Percentiles rank a stretch among this genome's conserved stretches.
Conservation (phyloP, 371 early-diverging fungal genomes). For the Mortierella polycephala region DNA sequence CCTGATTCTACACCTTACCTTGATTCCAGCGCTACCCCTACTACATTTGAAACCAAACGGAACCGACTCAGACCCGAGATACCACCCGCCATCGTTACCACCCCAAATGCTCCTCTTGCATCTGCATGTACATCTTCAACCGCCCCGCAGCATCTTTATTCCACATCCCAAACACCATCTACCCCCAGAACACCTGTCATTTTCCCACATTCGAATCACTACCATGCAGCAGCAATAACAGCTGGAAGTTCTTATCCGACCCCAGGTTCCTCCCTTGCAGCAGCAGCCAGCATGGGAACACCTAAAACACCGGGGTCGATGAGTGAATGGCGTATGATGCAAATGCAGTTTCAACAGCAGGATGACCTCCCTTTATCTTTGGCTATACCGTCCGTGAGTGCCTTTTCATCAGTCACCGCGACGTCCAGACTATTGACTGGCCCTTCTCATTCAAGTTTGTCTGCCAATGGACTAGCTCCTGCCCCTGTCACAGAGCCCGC, state of each 20-base stretch:
- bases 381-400: slow-evolving; percentile 10
- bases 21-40: slow-evolving; percentile 2
- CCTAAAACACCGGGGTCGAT: slow-evolving; percentile 31
- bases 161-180: slow-evolving; percentile 17
- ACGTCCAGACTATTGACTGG: not conserved
- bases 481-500: slow-evolving; percentile 2
- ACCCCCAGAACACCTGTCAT: slow-evolving; percentile 14
- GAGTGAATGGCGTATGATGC: slow-evolving; percentile 52
- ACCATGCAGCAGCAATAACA: not conserved
- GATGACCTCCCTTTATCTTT: slow-evolving; percentile 32
- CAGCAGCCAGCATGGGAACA: slow-evolving; percentile 9
- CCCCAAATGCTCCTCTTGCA: slow-evolving; percentile 7
- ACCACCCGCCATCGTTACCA: slow-evolving; percentile 34
- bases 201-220: not conserved
- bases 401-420: slow-evolving; percentile 3
- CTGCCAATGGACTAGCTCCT: not conserved
- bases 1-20: not conserved
- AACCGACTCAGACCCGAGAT: slow-evolving; percentile 18
- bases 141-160: not conserved
- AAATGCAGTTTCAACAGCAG: slow-evolving; percentile 40
- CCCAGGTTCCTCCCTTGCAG: slow-evolving; percentile 9
- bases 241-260: slow-evolving; percentile 8
- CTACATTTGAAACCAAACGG: slow-evolving; percentile 15
- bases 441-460: not conserved
- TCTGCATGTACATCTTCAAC: slow-evolving; percentile 2